Base-by-base conservation (phyloP, 1,284 basidiomycete species). In the Boletellus deceptivus region DNA sequence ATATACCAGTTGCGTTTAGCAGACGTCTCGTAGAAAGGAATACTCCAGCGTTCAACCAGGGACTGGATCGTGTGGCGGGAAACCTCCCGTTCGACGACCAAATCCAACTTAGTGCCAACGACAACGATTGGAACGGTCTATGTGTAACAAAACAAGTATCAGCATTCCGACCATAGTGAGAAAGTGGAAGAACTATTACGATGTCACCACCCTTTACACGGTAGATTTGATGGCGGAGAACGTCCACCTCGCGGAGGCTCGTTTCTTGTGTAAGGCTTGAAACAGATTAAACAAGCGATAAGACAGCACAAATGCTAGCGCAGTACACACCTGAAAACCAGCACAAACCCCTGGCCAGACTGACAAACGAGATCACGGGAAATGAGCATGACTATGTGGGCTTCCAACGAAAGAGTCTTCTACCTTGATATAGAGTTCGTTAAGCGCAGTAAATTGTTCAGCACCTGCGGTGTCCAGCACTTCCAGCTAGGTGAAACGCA, bases 381-480 rank as follows among this genome's bases (percentile, higher is more conserved):
- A 39, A 46, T 49, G 31, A 24, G 39, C 25, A 42, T 51, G 18
- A 55, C 46, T 25, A 40, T 18, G 16, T 22, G 25, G 10, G 3
- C 37, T 33, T 52, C 29, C 33, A 22, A 38, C 17, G 24, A 25
- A 35, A 34, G 43, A 20, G 49, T 7, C 36, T 24, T 24, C 45
- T 57, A 86, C 87, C 76, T 85, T 84, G 64, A 91, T 88, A 63
- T 89, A 90, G 9, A 85, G 74, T 68, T 91, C 89, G 58, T 87
- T 89, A 49, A 90, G 71, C 18, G 84, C 83, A 13, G 75, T 87
- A 64, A 91, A 91, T 65, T 91, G 92, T 63, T 91, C 91, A n/a
- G 86, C 85, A 11, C 93, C 92, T 17, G 93, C 93, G 13, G 93
- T 95, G 66, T 95, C 93, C 49, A 93, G 70, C 35, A 95, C 84